Evolutionary conservation across 202 grass and related monocot genomes (phyloP), one percentile per base, ranked within the genome.

Genomic region (Brachypodium distachyon): DNA sequence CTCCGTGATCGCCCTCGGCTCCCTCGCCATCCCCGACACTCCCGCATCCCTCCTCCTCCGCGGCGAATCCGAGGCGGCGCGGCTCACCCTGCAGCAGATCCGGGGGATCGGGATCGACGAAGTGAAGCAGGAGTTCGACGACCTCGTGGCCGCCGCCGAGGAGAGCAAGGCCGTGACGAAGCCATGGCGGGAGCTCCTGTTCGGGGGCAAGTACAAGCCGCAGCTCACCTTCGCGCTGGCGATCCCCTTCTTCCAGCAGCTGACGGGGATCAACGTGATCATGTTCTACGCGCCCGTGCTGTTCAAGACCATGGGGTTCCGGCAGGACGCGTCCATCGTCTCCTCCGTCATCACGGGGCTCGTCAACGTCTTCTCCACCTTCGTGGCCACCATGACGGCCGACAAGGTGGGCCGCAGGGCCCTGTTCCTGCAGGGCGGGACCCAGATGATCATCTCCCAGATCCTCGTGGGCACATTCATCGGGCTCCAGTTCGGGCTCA

Each of bases 271-370:
- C 81, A 93, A 93, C 65, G 90, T 90, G 17, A 93, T 93, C 81
- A 93, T 93, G 90, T 93, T 93, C 77, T 93, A 93, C 70, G 87
- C 87, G 25, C 87, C 90, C 0, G 90, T 93, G 44, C 87, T 93
- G 11, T 93, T 93, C 86, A 93, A 93, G 87, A 93, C 90, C 0
- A 78, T 90, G 5, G 87, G 90, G 0, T 93, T 93, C 78, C 80
- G 74, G 43, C 40, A 74, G 47, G 82, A 87, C 59, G 87, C 90
- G 7, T 78, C 87, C 1, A 80, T 93, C 10, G 78, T 90, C 2
- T 93, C 90, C 51, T 82, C 90, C 16, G 87, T 93, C 21, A 93
- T 93, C 73, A 93, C 90, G 2, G 87, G 90, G 42, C 76, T 81
- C 11, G 84, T 93, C 58, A 93, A 93, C 61, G 77, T 89, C 16